Evolutionary conservation across 1,284 basidiomycete genomes (phyloP), one percentile per base, ranked within the genome.

Genomic region (Rhodotorula glutinis): DNA sequence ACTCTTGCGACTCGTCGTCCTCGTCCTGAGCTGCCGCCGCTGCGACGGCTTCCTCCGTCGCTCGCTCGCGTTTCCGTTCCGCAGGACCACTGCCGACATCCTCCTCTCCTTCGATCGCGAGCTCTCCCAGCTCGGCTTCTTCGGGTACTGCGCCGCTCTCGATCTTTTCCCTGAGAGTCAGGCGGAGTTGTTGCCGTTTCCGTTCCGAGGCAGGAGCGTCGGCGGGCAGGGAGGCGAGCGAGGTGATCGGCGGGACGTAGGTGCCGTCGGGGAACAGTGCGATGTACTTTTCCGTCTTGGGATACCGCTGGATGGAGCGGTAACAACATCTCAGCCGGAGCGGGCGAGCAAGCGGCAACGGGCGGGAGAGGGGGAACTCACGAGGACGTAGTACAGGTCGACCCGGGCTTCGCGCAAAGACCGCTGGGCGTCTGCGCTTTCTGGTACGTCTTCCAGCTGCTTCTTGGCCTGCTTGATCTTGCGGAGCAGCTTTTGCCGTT

Each of bases 381-480:
- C 69, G 60, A 73, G 62, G 43, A 73, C 67, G 61, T 73, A 73
- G 51, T 68, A 57, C 27, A 73, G 66, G 55, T 73, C 72, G 11
- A 69, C 40, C 0, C 72, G 64, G 4, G 65, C 53, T 4, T 65
- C 55, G 23, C 63, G 47, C n/a, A 73, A 51, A 11, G 58, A 38
- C 14, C 38, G 9, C 27, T 59, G 43, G 11, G 43, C 33, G 10
- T 52, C 16, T 1, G 40, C 40, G n/a, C 57, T 59, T 0, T 47
- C 46, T 1, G 57, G 57, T 29, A 13, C 16, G 0, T n/a, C 44
- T 1, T 23, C 53, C 41, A 71, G 53, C 13, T 56, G 54, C 57
- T 66, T 66, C 64, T 73, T 73, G 11, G 65, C 46, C 44, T 71
- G 70, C 57, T 69, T 69, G 59, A 73, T 73, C 63, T 65, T 71